Evolutionary conservation across 495 filamentous ascomycete genomes (phyloP).

Genomic region (Jackrogersella multiformis): DNA sequence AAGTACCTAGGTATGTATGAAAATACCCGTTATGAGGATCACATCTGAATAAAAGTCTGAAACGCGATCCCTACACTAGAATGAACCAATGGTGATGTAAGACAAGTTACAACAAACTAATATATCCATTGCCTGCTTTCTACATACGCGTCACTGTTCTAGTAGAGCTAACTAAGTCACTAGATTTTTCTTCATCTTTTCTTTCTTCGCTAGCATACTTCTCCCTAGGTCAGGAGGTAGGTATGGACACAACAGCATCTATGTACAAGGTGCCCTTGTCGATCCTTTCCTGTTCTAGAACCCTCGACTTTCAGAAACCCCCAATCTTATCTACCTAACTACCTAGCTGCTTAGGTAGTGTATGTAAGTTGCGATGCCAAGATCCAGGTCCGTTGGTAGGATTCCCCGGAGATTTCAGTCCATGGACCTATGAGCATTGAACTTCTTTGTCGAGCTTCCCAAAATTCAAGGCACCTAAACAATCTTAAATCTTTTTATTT

Average conservation of each 20-base stretch:
- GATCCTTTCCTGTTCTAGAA: slow-evolving; percentile 28
- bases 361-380: slow-evolving; percentile 23
- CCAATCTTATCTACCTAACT: slow-evolving; percentile 42
- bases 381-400: slow-evolving; percentile 23
- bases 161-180: neutral
- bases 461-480: slow-evolving; percentile 39
- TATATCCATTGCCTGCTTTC: slow-evolving; percentile 13
- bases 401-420: slow-evolving; percentile 36
- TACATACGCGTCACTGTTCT: slow-evolving; percentile 20
- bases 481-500: too few relatives aligned
- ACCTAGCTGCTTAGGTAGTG: too few relatives aligned
- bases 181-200: slow-evolving; percentile 9
- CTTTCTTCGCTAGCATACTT: slow-evolving; percentile 17
- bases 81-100: slow-evolving; percentile 38
- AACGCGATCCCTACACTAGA: slow-evolving; percentile 27
- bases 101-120: neutral
- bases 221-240: too few relatives aligned
- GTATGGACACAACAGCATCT: too few relatives aligned
- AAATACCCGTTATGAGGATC: slow-evolving; percentile 11
- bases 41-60: slow-evolving; percentile 23
- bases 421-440: slow-evolving; percentile 35
- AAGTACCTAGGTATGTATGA: too few relatives aligned
- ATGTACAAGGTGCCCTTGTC: slow-evolving; percentile 25
- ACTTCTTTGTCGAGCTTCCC: slow-evolving; percentile 20
- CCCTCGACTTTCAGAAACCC: neutral